phyloP scores from a whole-genome alignment of 129 eudicot species.

The Artemisia annua region DNA sequence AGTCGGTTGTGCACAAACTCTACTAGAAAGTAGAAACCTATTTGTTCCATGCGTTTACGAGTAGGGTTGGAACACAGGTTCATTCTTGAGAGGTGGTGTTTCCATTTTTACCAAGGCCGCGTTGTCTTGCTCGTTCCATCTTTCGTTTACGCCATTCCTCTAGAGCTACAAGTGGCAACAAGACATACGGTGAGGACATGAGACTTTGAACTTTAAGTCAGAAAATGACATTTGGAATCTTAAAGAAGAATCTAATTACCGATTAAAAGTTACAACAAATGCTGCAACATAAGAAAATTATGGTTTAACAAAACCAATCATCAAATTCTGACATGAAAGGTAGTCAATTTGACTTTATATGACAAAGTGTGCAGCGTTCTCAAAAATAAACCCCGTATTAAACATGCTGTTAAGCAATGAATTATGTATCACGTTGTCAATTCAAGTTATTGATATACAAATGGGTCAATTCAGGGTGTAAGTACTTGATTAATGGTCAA shows the following conservation, averaged over 20 bases:
- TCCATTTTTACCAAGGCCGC: slow-evolving; percentile 61
- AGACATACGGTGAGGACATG: neutral
- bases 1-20: neutral
- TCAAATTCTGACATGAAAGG: neutral
- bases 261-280: neutral
- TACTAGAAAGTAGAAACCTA: neutral
- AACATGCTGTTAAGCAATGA: neutral
- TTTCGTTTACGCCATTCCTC: slow-evolving; percentile 96
- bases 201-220: slow-evolving; percentile 24
- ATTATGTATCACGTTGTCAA: neutral
- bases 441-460: neutral
- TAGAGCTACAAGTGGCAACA: slow-evolving; percentile 47
- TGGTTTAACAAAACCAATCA: neutral
- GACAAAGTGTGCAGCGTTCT: neutral
- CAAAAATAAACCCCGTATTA: neutral
- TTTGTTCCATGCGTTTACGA: neutral
- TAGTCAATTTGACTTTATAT: neutral
- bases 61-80: slow-evolving; percentile 10
- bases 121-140: slow-evolving; percentile 83
- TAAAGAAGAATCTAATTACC: neutral
- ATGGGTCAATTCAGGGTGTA: neutral
- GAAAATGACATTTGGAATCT: slow-evolving; percentile 4
- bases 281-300: neutral
- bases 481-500: too few species aligned
- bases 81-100: slow-evolving; percentile 37